Evolutionary conservation across 139 green algal species (phyloP).

Genomic region (Tetraselmis chui): DNA sequence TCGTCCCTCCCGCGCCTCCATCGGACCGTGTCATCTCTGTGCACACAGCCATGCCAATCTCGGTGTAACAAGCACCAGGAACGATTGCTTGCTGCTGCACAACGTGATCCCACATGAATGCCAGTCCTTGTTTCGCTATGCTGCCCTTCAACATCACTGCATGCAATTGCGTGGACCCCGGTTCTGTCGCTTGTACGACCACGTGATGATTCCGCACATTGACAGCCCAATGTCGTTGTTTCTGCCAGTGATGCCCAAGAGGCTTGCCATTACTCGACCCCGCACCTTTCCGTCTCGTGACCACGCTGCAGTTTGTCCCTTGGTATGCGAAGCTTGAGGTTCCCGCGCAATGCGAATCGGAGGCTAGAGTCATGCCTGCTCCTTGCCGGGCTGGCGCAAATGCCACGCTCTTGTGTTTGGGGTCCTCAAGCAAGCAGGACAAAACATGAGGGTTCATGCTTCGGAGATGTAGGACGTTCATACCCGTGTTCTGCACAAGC

Average conservation of each 20-base stretch:
- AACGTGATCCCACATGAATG: constrained; percentile 63
- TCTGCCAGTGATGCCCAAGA: neutral
- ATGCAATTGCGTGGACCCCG: too few relatives aligned
- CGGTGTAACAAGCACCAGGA: constrained; percentile 7
- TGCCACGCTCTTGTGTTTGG: neutral
- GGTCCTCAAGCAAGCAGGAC: neutral
- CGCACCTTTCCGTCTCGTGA: neutral
- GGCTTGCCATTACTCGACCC: neutral
- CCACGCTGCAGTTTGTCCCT: neutral
- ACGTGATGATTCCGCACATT: neutral
- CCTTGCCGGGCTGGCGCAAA: neutral
- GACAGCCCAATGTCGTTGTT: neutral
- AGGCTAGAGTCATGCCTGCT: neutral
- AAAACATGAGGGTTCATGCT: constrained; percentile 45
- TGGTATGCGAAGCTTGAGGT: neutral
- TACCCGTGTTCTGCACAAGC: neutral
- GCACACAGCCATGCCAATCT: neutral
- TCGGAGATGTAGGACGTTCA: constrained; percentile 39
- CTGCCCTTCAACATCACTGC: neutral
- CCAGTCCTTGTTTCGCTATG: constrained; percentile 1
- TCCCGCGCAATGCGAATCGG: neutral
- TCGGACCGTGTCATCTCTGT: too few relatives aligned
- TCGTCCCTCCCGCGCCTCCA: too few relatives aligned
- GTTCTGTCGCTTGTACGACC: too few relatives aligned
- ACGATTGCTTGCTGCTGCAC: constrained; percentile 12